phyloP scores from a whole-genome alignment of 2,329 filamentous ascomycete genomes.

The Penicillium sp. region DNA sequence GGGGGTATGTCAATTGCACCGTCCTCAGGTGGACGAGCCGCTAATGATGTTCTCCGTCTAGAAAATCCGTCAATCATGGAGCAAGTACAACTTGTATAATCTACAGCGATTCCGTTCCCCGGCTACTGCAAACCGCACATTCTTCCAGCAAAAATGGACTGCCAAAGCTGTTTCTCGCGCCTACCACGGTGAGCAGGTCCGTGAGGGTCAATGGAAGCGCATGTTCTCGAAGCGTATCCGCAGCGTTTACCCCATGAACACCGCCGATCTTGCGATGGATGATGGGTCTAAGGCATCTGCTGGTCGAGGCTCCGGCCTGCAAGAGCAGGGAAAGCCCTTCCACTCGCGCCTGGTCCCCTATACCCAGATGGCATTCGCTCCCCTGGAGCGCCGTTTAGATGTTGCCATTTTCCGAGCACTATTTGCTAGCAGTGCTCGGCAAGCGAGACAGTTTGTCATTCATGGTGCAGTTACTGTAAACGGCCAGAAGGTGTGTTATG shows the following conservation, averaged over 20 bases:
- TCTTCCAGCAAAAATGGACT: constrained; percentile 98
- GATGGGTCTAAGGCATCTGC: constrained; percentile 83
- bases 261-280: constrained; percentile 71
- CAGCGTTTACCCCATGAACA: constrained; percentile 82
- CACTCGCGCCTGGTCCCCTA: constrained; percentile 66
- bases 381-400: constrained; percentile 85
- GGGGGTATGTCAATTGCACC: constrained; percentile 31
- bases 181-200: constrained; percentile 94
- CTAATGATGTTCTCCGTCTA: constrained; percentile 40
- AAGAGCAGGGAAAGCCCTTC: constrained; percentile 28
- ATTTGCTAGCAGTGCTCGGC: constrained; percentile 89
- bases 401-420: constrained; percentile 91
- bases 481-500: constrained; percentile 75
- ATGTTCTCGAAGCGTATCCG: constrained; percentile 83
- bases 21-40: background rate
- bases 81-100: constrained; percentile 96
- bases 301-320: constrained; percentile 76
- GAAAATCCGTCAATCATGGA: constrained; percentile 96
- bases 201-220: constrained; percentile 88
- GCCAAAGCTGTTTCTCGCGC: constrained; percentile 80
- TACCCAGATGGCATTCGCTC: constrained; percentile 94
- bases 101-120: constrained; percentile 59
- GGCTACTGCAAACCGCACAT: constrained; percentile 58
- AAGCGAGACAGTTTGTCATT: constrained; percentile 90
- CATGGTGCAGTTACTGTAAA: constrained; percentile 95